Percentiles rank a stretch among this genome's conserved stretches.
These are phyloP conservation scores for Pyronema omphalodes DNA, from an alignment of 495 filamentous ascomycete genomes.

Conservation along the genomic window DNA sequence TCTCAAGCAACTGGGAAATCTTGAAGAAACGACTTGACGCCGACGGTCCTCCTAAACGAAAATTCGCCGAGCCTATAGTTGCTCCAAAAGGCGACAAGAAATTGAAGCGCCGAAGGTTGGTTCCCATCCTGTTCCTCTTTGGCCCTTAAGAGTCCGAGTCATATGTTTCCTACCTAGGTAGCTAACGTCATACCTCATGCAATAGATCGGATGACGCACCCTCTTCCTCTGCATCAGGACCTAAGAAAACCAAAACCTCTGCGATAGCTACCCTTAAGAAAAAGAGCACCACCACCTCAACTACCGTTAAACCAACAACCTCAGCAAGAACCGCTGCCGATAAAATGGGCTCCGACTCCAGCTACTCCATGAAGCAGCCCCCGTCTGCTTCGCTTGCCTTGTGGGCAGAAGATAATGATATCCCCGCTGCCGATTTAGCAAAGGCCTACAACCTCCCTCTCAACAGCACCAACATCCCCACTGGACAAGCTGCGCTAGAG, in stretches of 20 bases:
- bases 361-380: conserved; percentile 7
- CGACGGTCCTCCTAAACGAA: neutral
- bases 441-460: conserved; percentile 34
- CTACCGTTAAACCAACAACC: neutral
- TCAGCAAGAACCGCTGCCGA: conserved; percentile 19
- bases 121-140: neutral
- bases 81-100: neutral
- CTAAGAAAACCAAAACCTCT: neutral
- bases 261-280: conserved; percentile 10
- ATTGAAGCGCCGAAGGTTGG: conserved; percentile 1
- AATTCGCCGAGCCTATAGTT: neutral
- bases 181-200: neutral
- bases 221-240: neutral
- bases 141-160: neutral
- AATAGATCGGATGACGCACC: neutral
- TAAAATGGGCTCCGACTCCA: conserved; percentile 15
- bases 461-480: neutral
- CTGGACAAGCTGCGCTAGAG: conserved; percentile 8
- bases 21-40: conserved; percentile 12
- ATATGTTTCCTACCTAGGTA: neutral
- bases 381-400: conserved; percentile 25
- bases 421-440: conserved; percentile 40
- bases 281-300: conserved; percentile 41
- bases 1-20: conserved; percentile 20
- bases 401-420: conserved; percentile 41